These are phyloP conservation scores for Paecilomyces niveus DNA, from an alignment of 2,329 filamentous ascomycete species.

Conservation along the genomic window DNA sequence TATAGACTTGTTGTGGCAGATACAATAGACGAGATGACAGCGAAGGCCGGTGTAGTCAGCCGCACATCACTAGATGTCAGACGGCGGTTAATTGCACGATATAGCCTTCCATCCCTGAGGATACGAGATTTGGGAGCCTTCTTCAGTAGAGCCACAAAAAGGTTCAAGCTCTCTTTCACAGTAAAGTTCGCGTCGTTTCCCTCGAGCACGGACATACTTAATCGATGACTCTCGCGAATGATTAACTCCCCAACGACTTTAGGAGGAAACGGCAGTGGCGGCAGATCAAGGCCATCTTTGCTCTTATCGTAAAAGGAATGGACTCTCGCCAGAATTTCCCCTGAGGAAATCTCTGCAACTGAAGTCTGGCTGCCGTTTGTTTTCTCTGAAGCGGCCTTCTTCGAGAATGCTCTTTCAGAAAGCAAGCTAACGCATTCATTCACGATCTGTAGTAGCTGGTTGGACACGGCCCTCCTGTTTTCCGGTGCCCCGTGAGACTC, in stretches of 20 bases:
- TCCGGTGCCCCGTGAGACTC: constrained; percentile 5
- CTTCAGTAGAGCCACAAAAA: constrained; percentile 47
- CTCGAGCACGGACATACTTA: constrained; percentile 26
- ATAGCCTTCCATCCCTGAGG: constrained; percentile 27
- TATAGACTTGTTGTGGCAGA: constrained; percentile 42
- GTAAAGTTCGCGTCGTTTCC: constrained; percentile 27
- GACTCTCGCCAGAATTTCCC: constrained; percentile 54
- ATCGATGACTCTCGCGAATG: constrained; percentile 49
- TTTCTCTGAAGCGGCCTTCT: constrained; percentile 32
- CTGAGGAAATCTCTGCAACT: constrained; percentile 9
- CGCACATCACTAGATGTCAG: constrained; percentile 14
- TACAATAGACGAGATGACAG: constrained; percentile 33
- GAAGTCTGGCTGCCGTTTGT: constrained; percentile 7
- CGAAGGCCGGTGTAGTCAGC: constrained; percentile 24
- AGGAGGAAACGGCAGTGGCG: constrained; percentile 52
- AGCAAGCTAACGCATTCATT: constrained; percentile 29
- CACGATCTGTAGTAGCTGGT: constrained; percentile 21
- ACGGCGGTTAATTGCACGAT: constrained; percentile 24
- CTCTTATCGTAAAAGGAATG: constrained; percentile 62
- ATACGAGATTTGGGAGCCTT: constrained; percentile 31
- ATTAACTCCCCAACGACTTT: constrained; percentile 55
- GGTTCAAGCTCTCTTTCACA: constrained; percentile 51
- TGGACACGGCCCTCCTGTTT: constrained; percentile 14
- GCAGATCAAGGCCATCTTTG: constrained; percentile 61
- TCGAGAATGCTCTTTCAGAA: constrained; percentile 45